phyloP scores from a whole-genome alignment of 2,329 filamentous ascomycete genomes.

The Mollisia scopiformis region DNA sequence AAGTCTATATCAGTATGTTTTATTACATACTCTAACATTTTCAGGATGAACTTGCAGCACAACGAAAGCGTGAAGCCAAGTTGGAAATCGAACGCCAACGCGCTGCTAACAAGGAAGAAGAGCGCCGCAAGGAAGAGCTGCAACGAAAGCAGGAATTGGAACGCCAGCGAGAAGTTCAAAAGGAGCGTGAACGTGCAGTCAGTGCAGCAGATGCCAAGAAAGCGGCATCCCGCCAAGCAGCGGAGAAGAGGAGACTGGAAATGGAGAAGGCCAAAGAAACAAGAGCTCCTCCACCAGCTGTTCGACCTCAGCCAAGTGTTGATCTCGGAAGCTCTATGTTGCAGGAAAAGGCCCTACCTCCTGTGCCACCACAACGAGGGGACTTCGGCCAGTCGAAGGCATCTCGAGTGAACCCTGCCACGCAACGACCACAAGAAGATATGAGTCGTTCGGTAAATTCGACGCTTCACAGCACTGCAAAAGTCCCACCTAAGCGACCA shows the following conservation, averaged over 20 bases:
- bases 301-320: slow-evolving; percentile 48
- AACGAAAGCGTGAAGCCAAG: slow-evolving; percentile 81
- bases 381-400: slow-evolving; percentile 39
- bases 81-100: slow-evolving; percentile 79
- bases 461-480: slow-evolving; percentile 63
- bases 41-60: slow-evolving; percentile 75
- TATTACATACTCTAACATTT: neutral
- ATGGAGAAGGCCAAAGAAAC: slow-evolving; percentile 69
- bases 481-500: slow-evolving; percentile 74
- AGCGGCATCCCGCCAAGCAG: slow-evolving; percentile 60
- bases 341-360: slow-evolving; percentile 36
- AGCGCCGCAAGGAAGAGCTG: slow-evolving; percentile 62
- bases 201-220: slow-evolving; percentile 65
- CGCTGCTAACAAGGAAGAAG: slow-evolving; percentile 66
- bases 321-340: slow-evolving; percentile 25
- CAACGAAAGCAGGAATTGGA: slow-evolving; percentile 64
- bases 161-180: slow-evolving; percentile 44
- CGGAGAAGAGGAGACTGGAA: slow-evolving; percentile 51
- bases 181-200: slow-evolving; percentile 40
- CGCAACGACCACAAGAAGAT: slow-evolving; percentile 60
- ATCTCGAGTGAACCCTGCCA: slow-evolving; percentile 58
- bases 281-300: slow-evolving; percentile 62
- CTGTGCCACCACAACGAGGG: slow-evolving; percentile 24
- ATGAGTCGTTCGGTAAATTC: slow-evolving; percentile 62
- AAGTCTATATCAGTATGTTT: slow-evolving; percentile 14